A percentile compares a stretch with the other conserved stretches of the same genome.
phyloP scores from a whole-genome alignment of 2,329 filamentous ascomycete species.

The Orbilia oligospora region DNA sequence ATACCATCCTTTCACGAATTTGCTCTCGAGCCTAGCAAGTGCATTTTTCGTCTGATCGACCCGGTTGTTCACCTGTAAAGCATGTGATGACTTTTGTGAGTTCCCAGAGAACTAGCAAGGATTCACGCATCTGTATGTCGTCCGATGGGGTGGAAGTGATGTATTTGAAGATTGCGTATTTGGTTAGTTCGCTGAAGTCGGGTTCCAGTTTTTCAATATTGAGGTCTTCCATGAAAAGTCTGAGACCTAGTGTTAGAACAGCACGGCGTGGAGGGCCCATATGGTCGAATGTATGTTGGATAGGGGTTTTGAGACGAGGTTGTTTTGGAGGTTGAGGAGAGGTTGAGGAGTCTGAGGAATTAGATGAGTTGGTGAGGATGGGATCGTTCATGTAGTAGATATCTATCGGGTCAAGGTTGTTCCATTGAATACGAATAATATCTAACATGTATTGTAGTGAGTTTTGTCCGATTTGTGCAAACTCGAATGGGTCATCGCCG shows the following conservation, averaged over 20 bases:
- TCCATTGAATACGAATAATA: slow-evolving; percentile 41
- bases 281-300: slow-evolving; percentile 11
- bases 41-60: slow-evolving; percentile 20
- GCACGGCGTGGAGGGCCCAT: slow-evolving; percentile 14
- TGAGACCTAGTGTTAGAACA: slow-evolving; percentile 4
- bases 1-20: slow-evolving; percentile 4
- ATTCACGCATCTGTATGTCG: slow-evolving; percentile 17
- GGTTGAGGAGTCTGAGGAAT: neutral
- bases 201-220: neutral
- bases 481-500: neutral
- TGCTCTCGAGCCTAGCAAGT: slow-evolving; percentile 34
- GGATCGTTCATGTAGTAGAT: neutral
- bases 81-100: slow-evolving; percentile 20
- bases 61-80: neutral
- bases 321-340: neutral
- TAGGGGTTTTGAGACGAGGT: neutral
- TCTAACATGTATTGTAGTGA: slow-evolving; percentile 26
- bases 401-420: slow-evolving; percentile 11
- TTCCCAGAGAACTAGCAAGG: slow-evolving; percentile 40
- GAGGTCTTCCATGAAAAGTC: slow-evolving; percentile 21
- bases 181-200: slow-evolving; percentile 27
- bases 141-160: slow-evolving; percentile 14
- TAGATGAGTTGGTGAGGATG: neutral
- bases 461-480: slow-evolving; percentile 13
- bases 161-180: slow-evolving; percentile 42